A percentile compares a stretch with the other conserved stretches of the same genome.
These are phyloP conservation scores for Phyllachora maydis DNA, from an alignment of 2,329 filamentous ascomycete genomes.

Conservation along the genomic window DNA sequence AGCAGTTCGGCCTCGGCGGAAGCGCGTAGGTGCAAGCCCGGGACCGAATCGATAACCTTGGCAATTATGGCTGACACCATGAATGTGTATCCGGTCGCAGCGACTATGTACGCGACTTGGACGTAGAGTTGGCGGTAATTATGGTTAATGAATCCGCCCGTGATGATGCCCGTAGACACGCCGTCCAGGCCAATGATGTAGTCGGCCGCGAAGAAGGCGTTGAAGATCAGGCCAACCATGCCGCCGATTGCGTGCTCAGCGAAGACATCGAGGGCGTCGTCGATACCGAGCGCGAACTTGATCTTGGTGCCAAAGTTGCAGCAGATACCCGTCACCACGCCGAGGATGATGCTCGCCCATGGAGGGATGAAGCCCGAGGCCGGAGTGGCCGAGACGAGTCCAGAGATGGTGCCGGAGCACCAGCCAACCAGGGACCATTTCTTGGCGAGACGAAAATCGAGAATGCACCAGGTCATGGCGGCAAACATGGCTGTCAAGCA, in stretches of 20 bases:
- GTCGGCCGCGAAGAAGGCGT: constrained; percentile 48
- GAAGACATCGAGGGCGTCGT: constrained; percentile 53
- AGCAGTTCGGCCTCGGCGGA: constrained; percentile 67
- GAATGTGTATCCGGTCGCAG: constrained; percentile 47
- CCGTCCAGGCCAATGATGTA: constrained; percentile 58
- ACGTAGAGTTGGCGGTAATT: constrained; percentile 59
- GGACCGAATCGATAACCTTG: constrained; percentile 53
- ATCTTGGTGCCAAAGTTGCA: constrained; percentile 51
- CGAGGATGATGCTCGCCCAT: constrained; percentile 47
- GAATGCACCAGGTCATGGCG: constrained; percentile 80
- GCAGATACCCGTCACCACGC: constrained; percentile 40
- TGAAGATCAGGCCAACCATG: constrained; percentile 51
- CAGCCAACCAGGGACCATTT: constrained; percentile 77
- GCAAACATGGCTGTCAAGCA: constrained; percentile 86
- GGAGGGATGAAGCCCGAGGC: constrained; percentile 48
- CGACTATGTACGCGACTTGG: constrained; percentile 58
- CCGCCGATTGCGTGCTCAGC: constrained; percentile 52
- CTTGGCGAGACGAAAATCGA: constrained; percentile 83
- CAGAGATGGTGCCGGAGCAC: constrained; percentile 52
- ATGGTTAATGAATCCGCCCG: constrained; percentile 56
- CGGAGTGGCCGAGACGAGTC: constrained; percentile 49
- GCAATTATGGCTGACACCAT: constrained; percentile 54
- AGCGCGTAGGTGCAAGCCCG: constrained; percentile 60
- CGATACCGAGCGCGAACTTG: constrained; percentile 41
- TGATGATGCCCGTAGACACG: constrained; percentile 43